Conservation (phyloP, 2,329 filamentous ascomycete species). For the Hypoxylon sp. region DNA sequence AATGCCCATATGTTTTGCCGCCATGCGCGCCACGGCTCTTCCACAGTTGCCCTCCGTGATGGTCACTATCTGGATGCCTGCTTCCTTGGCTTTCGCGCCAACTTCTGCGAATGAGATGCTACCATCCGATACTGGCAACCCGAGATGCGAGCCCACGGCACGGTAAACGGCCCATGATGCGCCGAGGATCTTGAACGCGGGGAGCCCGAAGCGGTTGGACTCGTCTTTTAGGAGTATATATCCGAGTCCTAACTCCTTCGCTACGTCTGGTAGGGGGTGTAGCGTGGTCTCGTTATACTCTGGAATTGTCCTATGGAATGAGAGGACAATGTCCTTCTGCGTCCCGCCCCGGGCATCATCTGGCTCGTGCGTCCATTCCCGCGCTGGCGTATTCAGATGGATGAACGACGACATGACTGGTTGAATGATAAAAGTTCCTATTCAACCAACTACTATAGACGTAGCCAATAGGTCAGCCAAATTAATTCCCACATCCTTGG, state of each 20-base stretch:
- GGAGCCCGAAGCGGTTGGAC: constrained; percentile 75
- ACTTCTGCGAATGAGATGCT: constrained; percentile 46
- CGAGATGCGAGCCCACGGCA: constrained; percentile 64
- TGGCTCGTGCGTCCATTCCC: constrained; percentile 40
- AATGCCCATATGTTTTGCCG: constrained; percentile 66
- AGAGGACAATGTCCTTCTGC: constrained; percentile 41
- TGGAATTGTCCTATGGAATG: constrained; percentile 50
- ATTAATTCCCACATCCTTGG: not conserved
- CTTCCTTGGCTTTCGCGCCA: constrained; percentile 42
- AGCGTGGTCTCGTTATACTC: constrained; percentile 49
- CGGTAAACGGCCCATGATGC: constrained; percentile 80
- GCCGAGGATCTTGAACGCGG: constrained; percentile 85
- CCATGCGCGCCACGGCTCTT: constrained; percentile 79
- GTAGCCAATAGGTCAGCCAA: not conserved
- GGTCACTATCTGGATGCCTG: constrained; percentile 66
- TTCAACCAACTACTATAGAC: not conserved
- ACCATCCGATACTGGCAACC: constrained; percentile 58
- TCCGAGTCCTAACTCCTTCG: constrained; percentile 69
- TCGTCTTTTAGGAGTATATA: constrained; percentile 80
- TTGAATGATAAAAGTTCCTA: not conserved
- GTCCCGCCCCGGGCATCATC: constrained; percentile 30
- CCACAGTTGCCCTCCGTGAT: constrained; percentile 86
- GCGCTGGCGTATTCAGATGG: constrained; percentile 46
- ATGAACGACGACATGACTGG: constrained; percentile 46
- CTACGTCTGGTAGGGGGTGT: constrained; percentile 59